Evolutionary conservation across 768 basidiomycete genomes (phyloP), one percentile per base, ranked within the genome.

Genomic region (Galerina marginata): DNA sequence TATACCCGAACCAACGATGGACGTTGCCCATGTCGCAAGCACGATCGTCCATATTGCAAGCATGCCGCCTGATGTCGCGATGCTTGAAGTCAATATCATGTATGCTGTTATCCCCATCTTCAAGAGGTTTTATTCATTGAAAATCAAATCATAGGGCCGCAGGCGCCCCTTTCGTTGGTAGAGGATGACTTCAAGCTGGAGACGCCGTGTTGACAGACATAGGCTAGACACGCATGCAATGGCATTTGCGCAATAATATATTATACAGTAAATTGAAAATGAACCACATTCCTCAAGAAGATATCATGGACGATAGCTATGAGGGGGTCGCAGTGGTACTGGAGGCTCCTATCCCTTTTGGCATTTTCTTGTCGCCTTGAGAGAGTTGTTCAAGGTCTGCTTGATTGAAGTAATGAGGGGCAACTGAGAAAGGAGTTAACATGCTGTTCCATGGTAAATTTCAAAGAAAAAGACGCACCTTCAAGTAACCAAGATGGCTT

Each of bases 321-420:
- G 64, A 62, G 4, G 67, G 64, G 46, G 73, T 68, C 26, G 72
- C 60, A n/a, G 69, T 61, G 53, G 67, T 66, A 47, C 72, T 74
- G 39, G 81, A 78, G n/a, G 79, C 75, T 14, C 79, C 81, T 44
- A 77, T 75, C n/a, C 79, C 81, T 67, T 95, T 96, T n/a, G 95
- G 95, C 93, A 96, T 93, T 77, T 96, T 97, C 77, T 91, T 94
- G 60, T 93, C 92, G 15, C 92, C 90, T 14, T 83, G 83, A 0
- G 90, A 84, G 40, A 93, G 72, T 68, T 93, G 89, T 66, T 94
- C 92, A 47, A 93, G 74, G 67, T 93, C 92, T 1, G 91, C 88
- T 6, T 83, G 81, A 71, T 93, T 96, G 85, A 96, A 99, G 72
- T 95, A 98, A 72, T 99, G 96, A 0, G 96, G 96, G 2, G 96